Evolutionary conservation across 2,329 filamentous ascomycete species (phyloP), one percentile per base, ranked within the genome.

Genomic region (Cyphellophora europaea): DNA sequence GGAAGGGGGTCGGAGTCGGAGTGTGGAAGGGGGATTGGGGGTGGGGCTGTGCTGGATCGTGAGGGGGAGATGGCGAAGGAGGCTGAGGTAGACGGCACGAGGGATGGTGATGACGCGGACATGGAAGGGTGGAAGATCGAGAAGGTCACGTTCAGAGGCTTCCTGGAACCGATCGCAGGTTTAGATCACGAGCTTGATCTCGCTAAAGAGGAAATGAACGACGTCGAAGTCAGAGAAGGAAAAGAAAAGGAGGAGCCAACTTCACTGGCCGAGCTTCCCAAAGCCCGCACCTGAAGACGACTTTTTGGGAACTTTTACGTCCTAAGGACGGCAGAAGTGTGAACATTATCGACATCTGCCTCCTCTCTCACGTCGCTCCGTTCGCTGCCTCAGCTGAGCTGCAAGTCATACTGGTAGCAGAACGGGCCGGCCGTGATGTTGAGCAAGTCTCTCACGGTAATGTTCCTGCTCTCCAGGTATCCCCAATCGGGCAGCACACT

Each of bases 361-460:
- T n/a, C n/a, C n/a, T n/a, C n/a, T n/a, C n/a, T n/a, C n/a, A n/a
- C n/a, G n/a, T n/a, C n/a, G n/a, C n/a, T n/a, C n/a, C n/a, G n/a
- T n/a, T 14, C 17, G 21, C n/a, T 37, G 18, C n/a, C 29, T 32
- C 30, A 13, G 15, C 11, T 11, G 28, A 37, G 10, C 10, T 30
- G 27, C 8, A n/a, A 11, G 18, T 50, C 48, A 25, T 50, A 50
- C 17, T 40, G 38, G 18, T 50, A 50, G 33, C 48, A 50, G 33
- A 49, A 50, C 14, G 48, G 48, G 8, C 48, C 48, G 5, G 27
- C 42, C 5, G 47, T 50, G 11, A 43, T 50, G 33, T 32, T 44
- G 16, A 50, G 36, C 34, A 50, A 17, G n/a, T 49, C 41, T 16
- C 30, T 32, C n/a, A 50, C 43, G 17, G 36, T 27, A 30, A 47